Evolutionary conservation across 2,329 filamentous ascomycete species (phyloP).

Genomic region (Claviceps paspali): DNA sequence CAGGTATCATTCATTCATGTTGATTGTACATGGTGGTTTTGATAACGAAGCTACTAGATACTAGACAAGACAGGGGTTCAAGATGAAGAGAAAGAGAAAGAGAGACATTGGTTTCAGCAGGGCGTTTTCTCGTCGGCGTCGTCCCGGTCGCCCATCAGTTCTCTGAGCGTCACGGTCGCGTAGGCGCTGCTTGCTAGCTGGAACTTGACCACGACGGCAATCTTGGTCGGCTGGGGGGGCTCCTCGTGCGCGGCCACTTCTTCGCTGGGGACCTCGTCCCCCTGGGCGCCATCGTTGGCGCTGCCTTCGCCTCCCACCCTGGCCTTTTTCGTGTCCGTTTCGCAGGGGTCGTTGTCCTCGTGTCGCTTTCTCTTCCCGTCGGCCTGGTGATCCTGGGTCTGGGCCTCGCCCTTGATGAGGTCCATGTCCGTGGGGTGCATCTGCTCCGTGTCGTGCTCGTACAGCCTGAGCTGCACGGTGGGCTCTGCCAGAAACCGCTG

Average conservation of each 20-base stretch:
- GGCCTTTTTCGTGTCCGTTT: slow-evolving; percentile 3
- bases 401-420: slow-evolving; percentile 28
- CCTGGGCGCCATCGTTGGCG: too few species aligned
- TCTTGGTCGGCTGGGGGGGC: slow-evolving; percentile 19
- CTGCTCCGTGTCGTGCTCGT: slow-evolving; percentile 60
- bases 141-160: slow-evolving; percentile 46
- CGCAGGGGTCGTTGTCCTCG: neutral
- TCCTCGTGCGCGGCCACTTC: too few species aligned
- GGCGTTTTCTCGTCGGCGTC: slow-evolving; percentile 9
- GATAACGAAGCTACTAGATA: too few species aligned
- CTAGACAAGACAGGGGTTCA: too few species aligned
- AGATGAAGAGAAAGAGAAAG: neutral
- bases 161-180: slow-evolving; percentile 68
- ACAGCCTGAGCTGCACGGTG: slow-evolving; percentile 53
- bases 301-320: slow-evolving; percentile 5
- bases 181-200: slow-evolving; percentile 69
- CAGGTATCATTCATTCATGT: too few species aligned
- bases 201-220: slow-evolving; percentile 58
- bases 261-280: too few species aligned
- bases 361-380: too few species aligned
- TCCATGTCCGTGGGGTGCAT: slow-evolving; percentile 82
- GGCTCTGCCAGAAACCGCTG: slow-evolving; percentile 52
- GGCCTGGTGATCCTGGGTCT: neutral
- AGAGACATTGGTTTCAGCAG: neutral
- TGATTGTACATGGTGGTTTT: too few species aligned